Evolutionary conservation across 192 early-diverging fungal genomes (phyloP), one percentile per base, ranked within the genome.

Genomic region (Radiomyces spectabilis): DNA sequence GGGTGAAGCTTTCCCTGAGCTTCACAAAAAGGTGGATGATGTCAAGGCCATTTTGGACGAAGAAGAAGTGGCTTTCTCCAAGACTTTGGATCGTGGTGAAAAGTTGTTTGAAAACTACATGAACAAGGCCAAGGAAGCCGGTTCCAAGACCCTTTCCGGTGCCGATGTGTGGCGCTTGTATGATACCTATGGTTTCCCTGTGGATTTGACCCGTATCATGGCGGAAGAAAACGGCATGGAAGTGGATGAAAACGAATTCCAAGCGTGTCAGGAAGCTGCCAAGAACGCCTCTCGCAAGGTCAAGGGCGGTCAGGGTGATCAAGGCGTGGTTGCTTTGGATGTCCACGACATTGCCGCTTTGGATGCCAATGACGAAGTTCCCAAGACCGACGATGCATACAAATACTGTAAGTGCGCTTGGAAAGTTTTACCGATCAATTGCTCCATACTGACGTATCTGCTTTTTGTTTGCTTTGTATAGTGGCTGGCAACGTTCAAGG

Each of bases 181-280:
- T 57, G 96, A 97, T 62, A 98, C 96, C 12, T 98, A 92, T 66
- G 96, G 96, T 27, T 98, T 98, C 84, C 96, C 96, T 4, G 90
- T 95, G 1, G 96, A 98, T 67, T 78, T 98, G 42, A 98, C 96
- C 9, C 87, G 90, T 41, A 66, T 98, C 44, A 97, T 98, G 94
- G 94, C 96, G n/a, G 92, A 98, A 72, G 96, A 98, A 67, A 85
- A 83, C 64, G 90, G 86, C 8, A 69, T 97, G 42, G 51, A 52
- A 13, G 85, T 98, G 5, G 85, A 98, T 62, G 92, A 95, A 67
- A 72, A 68, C 31, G 88, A 81, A 63, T 97, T 96, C 53, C 71
- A 84, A 59, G 65, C 57, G 10, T 89, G 85, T 56, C 88, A 89
- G 68, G 72, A 82, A 59, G 78, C 74, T 41, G 86, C 94, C 26